A percentile compares a stretch with the other conserved stretches of the same genome.
Evolutionary conservation across 352 stramenopile genomes (phyloP).

Genomic region (Phytophthora europaea): DNA sequence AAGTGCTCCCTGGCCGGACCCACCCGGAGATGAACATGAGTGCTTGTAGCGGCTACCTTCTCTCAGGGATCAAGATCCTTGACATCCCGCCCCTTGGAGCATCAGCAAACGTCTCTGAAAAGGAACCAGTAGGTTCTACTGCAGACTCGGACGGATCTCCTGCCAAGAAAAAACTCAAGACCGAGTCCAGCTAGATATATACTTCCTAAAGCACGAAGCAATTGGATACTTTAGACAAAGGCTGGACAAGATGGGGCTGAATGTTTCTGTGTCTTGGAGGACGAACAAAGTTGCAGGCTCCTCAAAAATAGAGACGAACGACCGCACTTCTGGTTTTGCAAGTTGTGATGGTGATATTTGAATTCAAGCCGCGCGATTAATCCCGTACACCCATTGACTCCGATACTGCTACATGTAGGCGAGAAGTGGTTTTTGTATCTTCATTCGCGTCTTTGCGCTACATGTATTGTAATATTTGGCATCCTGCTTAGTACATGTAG

Average conservation of each 20-base stretch:
- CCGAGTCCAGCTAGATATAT: conserved; percentile 15
- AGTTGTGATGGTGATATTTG: no score
- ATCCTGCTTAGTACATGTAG: no score
- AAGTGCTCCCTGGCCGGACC: conserved; percentile 94
- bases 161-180: conserved; percentile 38
- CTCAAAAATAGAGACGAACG: background rate
- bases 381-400: no score
- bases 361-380: no score
- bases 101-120: background rate
- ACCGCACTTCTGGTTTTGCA: no score
- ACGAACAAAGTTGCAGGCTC: background rate
- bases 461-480: no score
- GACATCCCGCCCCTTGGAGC: conserved; percentile 35
- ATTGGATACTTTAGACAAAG: background rate
- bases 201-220: background rate
- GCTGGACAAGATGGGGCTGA: no score
- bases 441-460: no score
- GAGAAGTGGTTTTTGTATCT: no score
- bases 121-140: background rate
- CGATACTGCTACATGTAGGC: no score
- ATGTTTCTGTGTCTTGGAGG: background rate
- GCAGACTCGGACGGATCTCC: conserved; percentile 4
- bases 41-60: conserved; percentile 95
- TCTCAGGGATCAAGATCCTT: conserved; percentile 94
- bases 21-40: conserved; percentile 98